Evolutionary conservation across 2,329 filamentous ascomycete species (phyloP).

Genomic region (Fusarium hostae): DNA sequence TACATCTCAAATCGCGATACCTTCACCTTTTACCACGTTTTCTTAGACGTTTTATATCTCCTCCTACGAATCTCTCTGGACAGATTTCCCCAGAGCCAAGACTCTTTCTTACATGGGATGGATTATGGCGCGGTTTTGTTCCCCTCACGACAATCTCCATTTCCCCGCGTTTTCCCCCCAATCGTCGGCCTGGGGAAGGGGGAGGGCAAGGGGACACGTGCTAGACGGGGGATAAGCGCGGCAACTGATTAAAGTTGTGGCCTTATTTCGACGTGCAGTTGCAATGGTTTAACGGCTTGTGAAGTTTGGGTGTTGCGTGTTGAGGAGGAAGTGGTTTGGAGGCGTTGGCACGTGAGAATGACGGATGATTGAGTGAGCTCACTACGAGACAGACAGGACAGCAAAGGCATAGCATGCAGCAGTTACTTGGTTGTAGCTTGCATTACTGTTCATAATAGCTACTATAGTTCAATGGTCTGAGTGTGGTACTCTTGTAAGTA

Average conservation of each 20-base stretch:
- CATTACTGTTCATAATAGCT: background rate
- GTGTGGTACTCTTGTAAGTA: background rate
- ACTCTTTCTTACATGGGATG: conserved; percentile 32
- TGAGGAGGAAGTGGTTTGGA: background rate
- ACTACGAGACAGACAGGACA: background rate
- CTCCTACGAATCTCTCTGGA: background rate
- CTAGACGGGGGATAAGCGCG: conserved; percentile 11
- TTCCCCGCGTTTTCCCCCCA: conserved; percentile 42
- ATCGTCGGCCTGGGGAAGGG: background rate
- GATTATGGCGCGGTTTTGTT: conserved; percentile 39
- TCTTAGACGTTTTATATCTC: conserved; percentile 25
- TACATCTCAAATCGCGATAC: conserved; percentile 16
- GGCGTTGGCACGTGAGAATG: conserved; percentile 8
- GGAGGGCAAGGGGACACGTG: conserved; percentile 7
- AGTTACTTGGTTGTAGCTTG: background rate
- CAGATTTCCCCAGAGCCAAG: conserved; percentile 28
- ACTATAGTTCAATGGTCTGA: background rate
- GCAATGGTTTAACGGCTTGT: background rate
- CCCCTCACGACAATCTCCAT: conserved; percentile 39
- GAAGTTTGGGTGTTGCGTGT: conserved; percentile 18
- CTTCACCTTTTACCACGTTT: conserved; percentile 34
- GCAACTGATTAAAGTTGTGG: conserved; percentile 24
- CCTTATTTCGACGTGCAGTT: conserved; percentile 12
- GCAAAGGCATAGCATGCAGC: background rate
- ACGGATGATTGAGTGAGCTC: conserved; percentile 3